Evolutionary conservation across 179 eudicot genomes (phyloP).

Genomic region (Spergularia azorica): DNA sequence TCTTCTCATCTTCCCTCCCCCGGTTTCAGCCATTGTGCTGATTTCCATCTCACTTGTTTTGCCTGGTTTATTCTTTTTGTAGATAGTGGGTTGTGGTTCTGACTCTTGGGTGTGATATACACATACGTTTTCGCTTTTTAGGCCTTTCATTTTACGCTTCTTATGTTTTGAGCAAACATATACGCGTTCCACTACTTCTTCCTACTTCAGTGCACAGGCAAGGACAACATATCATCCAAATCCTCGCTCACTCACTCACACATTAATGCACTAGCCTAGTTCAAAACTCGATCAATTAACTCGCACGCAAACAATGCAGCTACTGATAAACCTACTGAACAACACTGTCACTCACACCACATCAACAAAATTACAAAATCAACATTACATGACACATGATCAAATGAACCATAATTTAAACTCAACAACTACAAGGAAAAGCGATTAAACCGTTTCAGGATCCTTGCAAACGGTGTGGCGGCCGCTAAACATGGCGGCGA

Average conservation of each 20-base stretch:
- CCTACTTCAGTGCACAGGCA: too few species aligned
- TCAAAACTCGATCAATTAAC: background rate
- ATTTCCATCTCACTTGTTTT: background rate
- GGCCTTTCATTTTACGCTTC: background rate
- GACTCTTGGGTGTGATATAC: background rate
- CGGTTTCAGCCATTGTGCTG: background rate
- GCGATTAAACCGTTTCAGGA: constrained; percentile 55
- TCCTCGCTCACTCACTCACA: background rate
- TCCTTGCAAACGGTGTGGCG: constrained; percentile 77
- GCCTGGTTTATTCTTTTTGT: background rate
- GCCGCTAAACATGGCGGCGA: constrained; percentile 98
- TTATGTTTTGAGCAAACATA: background rate
- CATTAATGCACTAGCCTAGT: background rate
- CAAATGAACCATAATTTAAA: background rate
- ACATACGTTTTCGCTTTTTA: background rate
- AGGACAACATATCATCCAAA: background rate
- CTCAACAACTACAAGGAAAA: background rate
- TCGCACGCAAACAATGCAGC: background rate
- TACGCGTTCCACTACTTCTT: too few species aligned
- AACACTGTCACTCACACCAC: background rate
- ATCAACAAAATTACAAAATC: background rate
- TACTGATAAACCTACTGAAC: background rate
- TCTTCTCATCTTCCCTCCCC: background rate
- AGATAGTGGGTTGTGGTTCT: background rate
- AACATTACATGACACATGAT: background rate